phyloP scores from a whole-genome alignment of 768 basidiomycete species.

The Phlebiopsis flavidoalba region DNA sequence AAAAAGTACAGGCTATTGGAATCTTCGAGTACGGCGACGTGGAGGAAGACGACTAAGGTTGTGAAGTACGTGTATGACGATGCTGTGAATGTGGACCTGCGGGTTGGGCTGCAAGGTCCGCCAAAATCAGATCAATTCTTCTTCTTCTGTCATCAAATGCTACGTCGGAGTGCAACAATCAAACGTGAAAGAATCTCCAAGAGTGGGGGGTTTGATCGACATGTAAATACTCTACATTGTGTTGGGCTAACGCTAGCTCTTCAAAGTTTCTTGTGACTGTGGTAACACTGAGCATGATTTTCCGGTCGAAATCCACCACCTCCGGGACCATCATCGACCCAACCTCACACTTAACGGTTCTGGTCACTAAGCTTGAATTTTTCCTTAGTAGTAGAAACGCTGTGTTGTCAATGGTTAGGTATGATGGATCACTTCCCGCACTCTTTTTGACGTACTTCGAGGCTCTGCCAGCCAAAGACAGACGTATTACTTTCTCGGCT shows the following conservation, averaged over 20 bases:
- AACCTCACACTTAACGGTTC: neutral
- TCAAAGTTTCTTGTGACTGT: neutral
- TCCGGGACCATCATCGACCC: neutral
- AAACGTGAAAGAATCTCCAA: too few relatives aligned
- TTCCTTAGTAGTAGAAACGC: neutral
- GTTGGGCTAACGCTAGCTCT: neutral
- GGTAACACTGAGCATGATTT: neutral
- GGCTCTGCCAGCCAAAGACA: neutral
- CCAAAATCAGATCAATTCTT: neutral
- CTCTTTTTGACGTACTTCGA: neutral
- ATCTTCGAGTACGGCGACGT: conserved; percentile 94
- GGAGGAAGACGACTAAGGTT: conserved; percentile 64
- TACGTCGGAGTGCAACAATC: too few relatives aligned
- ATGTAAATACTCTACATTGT: too few relatives aligned
- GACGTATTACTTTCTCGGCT: neutral
- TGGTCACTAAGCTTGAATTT: neutral
- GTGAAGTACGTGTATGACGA: neutral
- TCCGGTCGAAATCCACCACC: neutral
- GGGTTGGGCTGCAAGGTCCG: neutral
- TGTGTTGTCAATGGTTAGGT: neutral
- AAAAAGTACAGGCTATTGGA: conserved; percentile 64
- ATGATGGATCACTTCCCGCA: neutral
- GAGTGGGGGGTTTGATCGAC: too few relatives aligned
- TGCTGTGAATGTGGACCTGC: neutral
- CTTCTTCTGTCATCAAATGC: too few relatives aligned